A percentile compares a stretch with the other conserved stretches of the same genome.
phyloP scores from a whole-genome alignment of 345 rosid species.

The Psidium friedrichsthalianum region DNA sequence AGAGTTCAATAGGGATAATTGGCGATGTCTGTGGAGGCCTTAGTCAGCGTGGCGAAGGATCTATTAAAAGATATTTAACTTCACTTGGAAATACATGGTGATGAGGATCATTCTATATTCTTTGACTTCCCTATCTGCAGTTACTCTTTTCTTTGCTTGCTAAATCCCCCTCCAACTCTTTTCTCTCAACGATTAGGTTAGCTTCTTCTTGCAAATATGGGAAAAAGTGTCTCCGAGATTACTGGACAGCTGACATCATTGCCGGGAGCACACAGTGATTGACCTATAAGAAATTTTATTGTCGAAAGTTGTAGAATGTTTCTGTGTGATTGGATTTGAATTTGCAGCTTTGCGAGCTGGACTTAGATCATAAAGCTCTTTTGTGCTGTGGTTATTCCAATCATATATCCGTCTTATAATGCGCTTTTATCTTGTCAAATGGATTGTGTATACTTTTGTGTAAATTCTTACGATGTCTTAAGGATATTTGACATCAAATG shows the following conservation, averaged over 20 bases:
- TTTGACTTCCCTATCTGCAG: neutral
- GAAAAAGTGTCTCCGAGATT: neutral
- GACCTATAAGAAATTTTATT: neutral
- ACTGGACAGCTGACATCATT: neutral
- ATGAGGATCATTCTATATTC: neutral
- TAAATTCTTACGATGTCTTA: neutral
- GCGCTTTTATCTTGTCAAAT: neutral
- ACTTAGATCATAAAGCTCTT: neutral
- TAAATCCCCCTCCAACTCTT: neutral
- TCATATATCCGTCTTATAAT: neutral
- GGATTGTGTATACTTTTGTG: neutral
- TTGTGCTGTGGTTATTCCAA: neutral
- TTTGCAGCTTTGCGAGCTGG: neutral
- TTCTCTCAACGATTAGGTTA: neutral
- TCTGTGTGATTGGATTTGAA: neutral
- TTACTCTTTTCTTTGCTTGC: neutral
- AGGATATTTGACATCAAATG: neutral
- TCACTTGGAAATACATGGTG: neutral
- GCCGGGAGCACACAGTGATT: neutral
- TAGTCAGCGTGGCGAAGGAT: neutral
- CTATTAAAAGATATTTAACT: neutral
- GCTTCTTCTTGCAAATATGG: neutral
- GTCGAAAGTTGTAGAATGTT: neutral
- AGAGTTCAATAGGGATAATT: neutral
- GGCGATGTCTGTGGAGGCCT: neutral